Conservation (phyloP, 1,284 basidiomycete species). For the Trametes pubescens region DNA sequence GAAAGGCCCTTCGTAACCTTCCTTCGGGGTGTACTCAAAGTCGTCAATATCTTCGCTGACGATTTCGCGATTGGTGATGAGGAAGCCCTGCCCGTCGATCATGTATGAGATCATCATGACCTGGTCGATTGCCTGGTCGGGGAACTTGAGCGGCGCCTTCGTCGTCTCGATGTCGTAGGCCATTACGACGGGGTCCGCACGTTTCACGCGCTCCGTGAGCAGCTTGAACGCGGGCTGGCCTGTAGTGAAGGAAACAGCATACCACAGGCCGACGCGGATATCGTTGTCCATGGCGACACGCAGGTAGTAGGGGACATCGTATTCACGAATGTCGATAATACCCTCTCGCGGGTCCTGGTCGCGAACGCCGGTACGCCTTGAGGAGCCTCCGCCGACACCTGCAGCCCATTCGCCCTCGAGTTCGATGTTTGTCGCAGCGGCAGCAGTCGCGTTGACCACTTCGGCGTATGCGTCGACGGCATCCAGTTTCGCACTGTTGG, state of each 20-base stretch:
- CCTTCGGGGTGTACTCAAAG: slow-evolving; percentile 99
- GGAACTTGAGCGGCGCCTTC: slow-evolving; percentile 98
- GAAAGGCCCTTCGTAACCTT: slow-evolving; percentile 98
- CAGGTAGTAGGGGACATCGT: slow-evolving; percentile 97
- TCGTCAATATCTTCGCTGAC: slow-evolving; percentile 98
- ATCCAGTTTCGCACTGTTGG: slow-evolving; percentile 93
- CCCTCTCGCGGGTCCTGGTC: slow-evolving; percentile 88
- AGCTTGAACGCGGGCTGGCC: slow-evolving; percentile 82
- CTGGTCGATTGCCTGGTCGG: slow-evolving; percentile 94
- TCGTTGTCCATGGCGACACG: slow-evolving; percentile 99
- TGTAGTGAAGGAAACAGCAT: slow-evolving; percentile 84
- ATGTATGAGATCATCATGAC: slow-evolving; percentile 99
- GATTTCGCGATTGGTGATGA: slow-evolving; percentile 98
- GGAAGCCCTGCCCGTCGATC: slow-evolving; percentile 95
- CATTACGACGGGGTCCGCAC: slow-evolving; percentile 99
- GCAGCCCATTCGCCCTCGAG: slow-evolving; percentile 75
- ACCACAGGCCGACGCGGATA: slow-evolving; percentile 98
- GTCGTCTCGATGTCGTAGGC: slow-evolving; percentile 99
- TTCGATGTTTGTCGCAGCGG: slow-evolving; percentile 67
- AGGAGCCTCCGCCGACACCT: slow-evolving; percentile 48
- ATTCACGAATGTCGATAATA: slow-evolving; percentile 95
- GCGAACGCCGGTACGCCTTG: slow-evolving; percentile 46
- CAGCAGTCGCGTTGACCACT: slow-evolving; percentile 84
- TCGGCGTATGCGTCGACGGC: slow-evolving; percentile 99
- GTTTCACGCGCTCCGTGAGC: slow-evolving; percentile 90